phyloP scores from a whole-genome alignment of 208 protist genomes.

The Trypanosoma cruzi region DNA sequence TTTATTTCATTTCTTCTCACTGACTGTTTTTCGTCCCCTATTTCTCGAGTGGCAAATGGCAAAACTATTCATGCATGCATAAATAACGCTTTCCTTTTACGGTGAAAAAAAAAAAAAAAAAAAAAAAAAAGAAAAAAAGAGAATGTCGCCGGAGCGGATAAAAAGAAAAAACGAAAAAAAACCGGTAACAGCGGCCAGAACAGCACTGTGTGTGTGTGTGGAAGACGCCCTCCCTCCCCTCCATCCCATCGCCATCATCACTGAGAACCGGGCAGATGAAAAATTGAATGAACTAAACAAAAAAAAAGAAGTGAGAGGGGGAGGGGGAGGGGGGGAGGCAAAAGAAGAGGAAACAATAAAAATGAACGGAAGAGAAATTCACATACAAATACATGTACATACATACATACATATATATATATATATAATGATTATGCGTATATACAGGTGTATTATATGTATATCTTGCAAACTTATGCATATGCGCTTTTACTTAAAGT shows the following conservation, averaged over 20 bases:
- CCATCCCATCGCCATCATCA: too few species aligned
- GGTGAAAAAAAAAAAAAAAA: too few species aligned
- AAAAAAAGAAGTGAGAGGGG: too few species aligned
- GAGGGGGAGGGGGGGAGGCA: too few species aligned
- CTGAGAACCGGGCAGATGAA: neutral
- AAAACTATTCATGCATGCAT: neutral
- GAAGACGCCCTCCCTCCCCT: too few species aligned
- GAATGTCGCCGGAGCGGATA: too few species aligned
- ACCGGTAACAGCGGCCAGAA: neutral
- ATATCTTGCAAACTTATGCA: too few species aligned
- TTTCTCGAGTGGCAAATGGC: neutral
- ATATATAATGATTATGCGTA: too few species aligned
- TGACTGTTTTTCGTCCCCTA: neutral
- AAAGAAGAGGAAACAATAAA: neutral
- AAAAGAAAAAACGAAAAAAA: too few species aligned
- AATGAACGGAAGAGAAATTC: neutral
- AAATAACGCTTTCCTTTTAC: neutral
- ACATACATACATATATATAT: neutral
- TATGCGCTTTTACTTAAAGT: too few species aligned
- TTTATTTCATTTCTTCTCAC: neutral
- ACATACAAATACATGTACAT: neutral
- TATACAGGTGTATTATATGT: too few species aligned
- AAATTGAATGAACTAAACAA: neutral
- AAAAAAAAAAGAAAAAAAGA: neutral
- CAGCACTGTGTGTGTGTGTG: neutral